phyloP scores from a whole-genome alignment of 2,329 filamentous ascomycete species.

The Phialophora chinensis region DNA sequence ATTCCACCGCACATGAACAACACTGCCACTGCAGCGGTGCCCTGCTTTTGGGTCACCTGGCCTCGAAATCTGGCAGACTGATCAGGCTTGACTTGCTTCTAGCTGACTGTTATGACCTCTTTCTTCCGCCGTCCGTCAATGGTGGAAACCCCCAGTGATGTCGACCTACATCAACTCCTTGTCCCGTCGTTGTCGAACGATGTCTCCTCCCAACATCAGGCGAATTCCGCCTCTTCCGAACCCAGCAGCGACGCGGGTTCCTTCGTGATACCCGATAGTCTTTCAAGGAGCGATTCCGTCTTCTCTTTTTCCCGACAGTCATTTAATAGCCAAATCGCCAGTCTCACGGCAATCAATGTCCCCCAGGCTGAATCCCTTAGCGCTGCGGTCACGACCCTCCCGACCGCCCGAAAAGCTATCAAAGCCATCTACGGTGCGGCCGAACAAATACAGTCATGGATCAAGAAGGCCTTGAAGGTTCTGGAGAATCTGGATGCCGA shows the following conservation, averaged over 20 bases:
- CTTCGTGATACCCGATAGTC: conserved; percentile 52
- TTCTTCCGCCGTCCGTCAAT: conserved; percentile 37
- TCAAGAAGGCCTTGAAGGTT: conserved; percentile 87
- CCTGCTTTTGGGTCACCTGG: conserved; percentile 20
- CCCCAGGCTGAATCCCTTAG: conserved; percentile 85
- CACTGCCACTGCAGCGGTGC: conserved; percentile 17
- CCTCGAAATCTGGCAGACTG: conserved; percentile 13
- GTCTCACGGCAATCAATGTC: conserved; percentile 86
- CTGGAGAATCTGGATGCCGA: conserved; percentile 88
- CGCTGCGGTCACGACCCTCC: conserved; percentile 80
- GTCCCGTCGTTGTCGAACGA: conserved; percentile 37
- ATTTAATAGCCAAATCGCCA: conserved; percentile 89
- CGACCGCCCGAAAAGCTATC: conserved; percentile 81
- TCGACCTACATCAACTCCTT: conserved; percentile 40
- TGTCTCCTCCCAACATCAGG: conserved; percentile 30
- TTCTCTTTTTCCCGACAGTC: conserved; percentile 92
- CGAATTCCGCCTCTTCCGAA: conserved; percentile 36
- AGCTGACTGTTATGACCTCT: conserved; percentile 36
- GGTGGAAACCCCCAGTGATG: conserved; percentile 39
- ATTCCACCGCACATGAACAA: conserved; percentile 27
- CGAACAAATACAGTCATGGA: conserved; percentile 93
- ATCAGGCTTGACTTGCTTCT: conserved; percentile 18
- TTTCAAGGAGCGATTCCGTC: conserved; percentile 78
- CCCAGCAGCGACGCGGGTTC: conserved; percentile 45
- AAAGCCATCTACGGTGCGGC: conserved; percentile 83